Evolutionary conservation across 1,284 basidiomycete genomes (phyloP), one percentile per base, ranked within the genome.

Genomic region (Ganoderma leucocontextum): DNA sequence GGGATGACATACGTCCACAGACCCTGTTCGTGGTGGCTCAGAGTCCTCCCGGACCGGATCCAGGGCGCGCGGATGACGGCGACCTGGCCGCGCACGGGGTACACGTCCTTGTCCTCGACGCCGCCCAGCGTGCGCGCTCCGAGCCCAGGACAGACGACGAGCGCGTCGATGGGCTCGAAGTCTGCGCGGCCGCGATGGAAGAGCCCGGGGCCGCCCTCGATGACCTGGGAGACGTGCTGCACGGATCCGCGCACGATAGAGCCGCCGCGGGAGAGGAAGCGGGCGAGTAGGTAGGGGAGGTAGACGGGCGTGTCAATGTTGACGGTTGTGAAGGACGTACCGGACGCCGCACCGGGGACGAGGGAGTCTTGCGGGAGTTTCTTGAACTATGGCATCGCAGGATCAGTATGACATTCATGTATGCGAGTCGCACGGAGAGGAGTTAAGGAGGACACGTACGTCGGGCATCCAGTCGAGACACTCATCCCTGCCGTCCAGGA

Each of bases 1-100:
- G 93, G 93, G 73, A 95, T 92, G 68, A 91, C 83, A 78, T 94
- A 95, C 47, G 88, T 87, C 80, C 86, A 87, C 0, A 82, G 79
- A 8, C 87, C 88, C 19, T 84, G 81, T 6, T 77, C 82, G 5
- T 76, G 74, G 35, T 80, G 82, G 63, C 84, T 85, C 19, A 87
- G 76, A 0, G 89, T 89, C 68, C 84, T 82, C 19, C 91, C 92
- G 69, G 86, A 86, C 58, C 80, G 84, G 60, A 95, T 76, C 85
- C 85, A 86, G 1, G 86, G 85, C 8, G 87, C 86, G 13, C 79
- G 75, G 8, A 89, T 72, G 12, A 86, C 72, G 15, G 86, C 83
- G 1, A 85, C 82, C 73, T 89, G 88, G 0, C 88, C 87, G 22
- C 87, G 79, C 7, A 85, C 83, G 4, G 87, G 87, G 72, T 82